These are phyloP conservation scores for Corylus americana DNA, from an alignment of 306 rosid genomes.

Conservation along the genomic window DNA sequence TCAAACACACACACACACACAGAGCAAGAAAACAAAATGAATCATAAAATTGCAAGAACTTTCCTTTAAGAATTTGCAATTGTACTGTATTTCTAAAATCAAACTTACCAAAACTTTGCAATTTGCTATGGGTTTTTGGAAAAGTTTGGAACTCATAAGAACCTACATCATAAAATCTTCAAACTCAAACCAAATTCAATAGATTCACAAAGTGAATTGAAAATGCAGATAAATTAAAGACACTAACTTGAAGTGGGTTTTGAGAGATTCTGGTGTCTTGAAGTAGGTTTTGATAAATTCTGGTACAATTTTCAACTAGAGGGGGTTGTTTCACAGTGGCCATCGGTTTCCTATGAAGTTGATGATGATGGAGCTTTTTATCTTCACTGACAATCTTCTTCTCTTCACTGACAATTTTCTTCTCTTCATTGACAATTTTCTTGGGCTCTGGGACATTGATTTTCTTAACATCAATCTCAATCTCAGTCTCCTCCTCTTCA, in stretches of 20 bases:
- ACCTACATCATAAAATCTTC: slow-evolving; percentile 26
- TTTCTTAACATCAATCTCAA: slow-evolving; percentile 66
- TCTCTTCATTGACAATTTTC: slow-evolving; percentile 21
- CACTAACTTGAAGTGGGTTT: slow-evolving; percentile 46
- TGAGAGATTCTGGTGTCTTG: slow-evolving; percentile 41
- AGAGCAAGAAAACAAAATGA: not conserved
- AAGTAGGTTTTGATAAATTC: slow-evolving; percentile 35
- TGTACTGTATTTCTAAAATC: not conserved
- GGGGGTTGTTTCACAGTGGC: slow-evolving; percentile 43
- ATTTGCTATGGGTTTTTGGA: slow-evolving; percentile 65
- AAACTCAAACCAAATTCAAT: slow-evolving; percentile 17
- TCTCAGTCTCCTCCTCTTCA: slow-evolving; percentile 35
- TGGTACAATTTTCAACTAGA: slow-evolving; percentile 36
- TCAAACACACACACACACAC: not conserved
- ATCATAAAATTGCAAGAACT: slow-evolving; percentile 6
- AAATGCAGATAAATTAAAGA: slow-evolving; percentile 2
- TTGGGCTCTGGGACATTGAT: slow-evolving; percentile 42
- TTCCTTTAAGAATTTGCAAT: not conserved
- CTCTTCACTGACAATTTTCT: slow-evolving; percentile 30
- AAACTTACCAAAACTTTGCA: slow-evolving; percentile 78
- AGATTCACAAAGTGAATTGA: not conserved
- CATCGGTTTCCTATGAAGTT: slow-evolving; percentile 33
- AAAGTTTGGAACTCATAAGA: slow-evolving; percentile 40
- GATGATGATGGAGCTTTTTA: slow-evolving; percentile 48
- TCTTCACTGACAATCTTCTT: slow-evolving; percentile 23